Conservation (phyloP, 2,329 filamentous ascomycete genomes). For the Orbilia brochopaga region DNA sequence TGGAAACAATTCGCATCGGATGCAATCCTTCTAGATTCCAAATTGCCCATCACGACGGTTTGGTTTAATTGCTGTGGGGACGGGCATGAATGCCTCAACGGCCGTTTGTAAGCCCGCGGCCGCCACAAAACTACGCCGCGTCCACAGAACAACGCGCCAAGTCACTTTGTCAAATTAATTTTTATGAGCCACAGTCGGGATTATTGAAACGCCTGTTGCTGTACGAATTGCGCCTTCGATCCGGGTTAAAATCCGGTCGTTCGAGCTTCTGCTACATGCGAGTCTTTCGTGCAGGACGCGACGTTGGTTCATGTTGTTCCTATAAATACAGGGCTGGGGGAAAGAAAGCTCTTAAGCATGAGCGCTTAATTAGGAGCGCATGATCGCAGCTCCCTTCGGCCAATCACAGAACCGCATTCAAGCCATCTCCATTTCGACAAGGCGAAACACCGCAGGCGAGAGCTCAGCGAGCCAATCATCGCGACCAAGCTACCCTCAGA, state of each 20-base stretch:
- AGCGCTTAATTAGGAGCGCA: slow-evolving; percentile 29
- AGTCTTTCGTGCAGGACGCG: background rate
- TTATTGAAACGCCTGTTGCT: background rate
- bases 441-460: slow-evolving; percentile 27
- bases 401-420: slow-evolving; percentile 28
- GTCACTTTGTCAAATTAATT: background rate
- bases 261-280: background rate
- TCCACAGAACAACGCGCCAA: background rate
- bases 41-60: no score
- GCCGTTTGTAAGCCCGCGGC: no score
- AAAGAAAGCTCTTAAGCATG: slow-evolving; percentile 12
- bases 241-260: background rate
- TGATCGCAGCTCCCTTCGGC: slow-evolving; percentile 21
- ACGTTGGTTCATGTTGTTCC: slow-evolving; percentile 1
- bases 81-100: no score
- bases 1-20: no score
- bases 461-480: slow-evolving; percentile 20
- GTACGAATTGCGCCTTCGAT: background rate
- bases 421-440: slow-evolving; percentile 13
- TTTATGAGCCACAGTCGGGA: background rate
- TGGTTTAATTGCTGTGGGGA: no score
- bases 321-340: slow-evolving; percentile 1
- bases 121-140: background rate
- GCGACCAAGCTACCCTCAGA: background rate
- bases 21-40: no score